Percentiles rank a stretch among this genome's conserved stretches.
These are phyloP conservation scores for Hypericum perforatum DNA, from an alignment of 345 rosid genomes.

Conservation along the genomic window DNA sequence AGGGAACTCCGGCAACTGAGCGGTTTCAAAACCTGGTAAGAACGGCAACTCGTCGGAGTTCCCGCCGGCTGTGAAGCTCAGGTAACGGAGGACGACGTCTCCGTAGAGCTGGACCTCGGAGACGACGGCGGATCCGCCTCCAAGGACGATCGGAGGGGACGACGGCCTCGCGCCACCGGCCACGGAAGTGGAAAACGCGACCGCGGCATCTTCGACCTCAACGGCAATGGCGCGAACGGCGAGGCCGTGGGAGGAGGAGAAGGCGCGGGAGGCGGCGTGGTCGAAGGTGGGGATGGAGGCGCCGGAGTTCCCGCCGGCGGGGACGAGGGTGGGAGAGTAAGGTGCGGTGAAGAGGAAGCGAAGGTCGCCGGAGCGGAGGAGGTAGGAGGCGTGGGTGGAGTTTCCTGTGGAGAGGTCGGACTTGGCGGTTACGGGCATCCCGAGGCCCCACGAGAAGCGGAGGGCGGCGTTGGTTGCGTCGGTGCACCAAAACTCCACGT, in stretches of 20 bases:
- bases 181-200: constrained; percentile 51
- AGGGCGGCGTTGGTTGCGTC: constrained; percentile 76
- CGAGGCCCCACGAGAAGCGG: constrained; percentile 92
- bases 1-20: constrained; percentile 43
- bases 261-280: constrained; percentile 28
- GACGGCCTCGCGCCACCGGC: constrained; percentile 55
- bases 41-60: constrained; percentile 14
- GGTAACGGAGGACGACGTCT: constrained; percentile 76
- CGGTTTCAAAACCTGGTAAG: constrained; percentile 54
- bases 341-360: constrained; percentile 46
- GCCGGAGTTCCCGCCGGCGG: constrained; percentile 13
- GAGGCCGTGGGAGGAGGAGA: constrained; percentile 59
- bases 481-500: constrained; percentile 82
- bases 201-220: constrained; percentile 66
- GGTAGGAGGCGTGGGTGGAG: constrained; percentile 68
- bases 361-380: constrained; percentile 71
- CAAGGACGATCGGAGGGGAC: constrained; percentile 36
- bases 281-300: constrained; percentile 59
- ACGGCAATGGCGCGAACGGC: constrained; percentile 61
- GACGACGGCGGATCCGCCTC: constrained; percentile 29
- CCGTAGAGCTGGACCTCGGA: constrained; percentile 79
- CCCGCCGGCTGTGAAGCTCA: constrained; percentile 31
- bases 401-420: constrained; percentile 95
- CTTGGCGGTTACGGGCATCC: constrained; percentile 68
- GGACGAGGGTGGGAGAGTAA: constrained; percentile 20